Conservation (phyloP, 2,329 filamentous ascomycete species). For the Curvularia spicifera region DNA sequence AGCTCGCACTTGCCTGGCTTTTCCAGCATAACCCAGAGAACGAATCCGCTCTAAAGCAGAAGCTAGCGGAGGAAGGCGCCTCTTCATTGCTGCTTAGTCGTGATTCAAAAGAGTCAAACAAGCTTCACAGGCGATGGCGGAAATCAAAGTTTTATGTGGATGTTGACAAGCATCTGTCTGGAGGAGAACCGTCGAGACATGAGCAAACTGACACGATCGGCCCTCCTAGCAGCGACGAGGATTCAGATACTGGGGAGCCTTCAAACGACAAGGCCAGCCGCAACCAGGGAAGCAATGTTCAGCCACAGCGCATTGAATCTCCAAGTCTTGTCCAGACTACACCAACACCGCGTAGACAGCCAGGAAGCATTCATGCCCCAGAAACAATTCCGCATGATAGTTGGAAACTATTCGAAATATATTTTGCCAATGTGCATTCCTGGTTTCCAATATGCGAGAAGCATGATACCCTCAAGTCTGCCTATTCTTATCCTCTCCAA, state of each 20-base stretch:
- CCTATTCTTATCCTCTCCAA: conserved; percentile 61
- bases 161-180: conserved; percentile 67
- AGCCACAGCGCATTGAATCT: background rate
- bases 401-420: conserved; percentile 71
- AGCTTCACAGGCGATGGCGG: conserved; percentile 67
- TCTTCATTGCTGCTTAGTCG: conserved; percentile 60
- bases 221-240: conserved; percentile 37
- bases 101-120: conserved; percentile 60
- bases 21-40: conserved; percentile 67
- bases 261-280: conserved; percentile 1
- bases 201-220: conserved; percentile 25
- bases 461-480: conserved; percentile 64
- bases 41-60: conserved; percentile 63
- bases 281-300: conserved; percentile 8
- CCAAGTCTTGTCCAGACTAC: background rate
- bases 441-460: conserved; percentile 79
- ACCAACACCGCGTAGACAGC: background rate
- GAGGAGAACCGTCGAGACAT: conserved; percentile 44
- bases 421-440: conserved; percentile 76
- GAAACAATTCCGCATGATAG: conserved; percentile 59
- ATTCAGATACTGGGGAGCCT: conserved; percentile 31
- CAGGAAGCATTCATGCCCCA: background rate
- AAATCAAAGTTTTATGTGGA: conserved; percentile 67
- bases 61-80: conserved; percentile 59
- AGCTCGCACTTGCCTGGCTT: conserved; percentile 70